These are phyloP conservation scores for Chalaropsis ovoidea DNA, from an alignment of 2,329 filamentous ascomycete genomes.

Conservation along the genomic window DNA sequence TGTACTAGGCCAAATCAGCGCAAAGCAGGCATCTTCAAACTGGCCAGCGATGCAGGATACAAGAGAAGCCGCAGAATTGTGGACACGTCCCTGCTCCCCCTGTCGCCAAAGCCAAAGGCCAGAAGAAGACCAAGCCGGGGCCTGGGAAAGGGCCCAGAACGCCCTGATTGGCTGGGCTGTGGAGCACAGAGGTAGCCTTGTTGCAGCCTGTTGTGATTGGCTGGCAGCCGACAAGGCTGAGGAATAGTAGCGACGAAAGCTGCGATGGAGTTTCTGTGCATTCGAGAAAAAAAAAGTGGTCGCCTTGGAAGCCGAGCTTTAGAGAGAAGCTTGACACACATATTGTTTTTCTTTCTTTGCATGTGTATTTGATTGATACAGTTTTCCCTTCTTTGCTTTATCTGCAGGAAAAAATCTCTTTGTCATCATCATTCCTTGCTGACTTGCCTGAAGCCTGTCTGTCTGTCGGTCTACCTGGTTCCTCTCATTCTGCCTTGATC, in stretches of 20 bases:
- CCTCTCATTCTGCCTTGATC: conserved; percentile 10
- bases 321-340: neutral
- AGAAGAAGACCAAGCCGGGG: too few relatives aligned
- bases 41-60: conserved; percentile 17
- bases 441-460: neutral
- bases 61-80: conserved; percentile 14
- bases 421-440: neutral
- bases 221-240: conserved; percentile 21
- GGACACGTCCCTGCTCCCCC: conserved; percentile 20
- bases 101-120: neutral
- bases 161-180: neutral
- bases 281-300: conserved; percentile 6
- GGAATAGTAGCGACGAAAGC: conserved; percentile 6
- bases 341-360: neutral
- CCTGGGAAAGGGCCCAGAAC: neutral
- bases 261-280: conserved; percentile 4
- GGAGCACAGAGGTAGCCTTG: conserved; percentile 12
- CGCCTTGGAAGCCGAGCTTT: neutral
- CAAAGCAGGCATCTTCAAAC: conserved; percentile 14
- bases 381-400: neutral
- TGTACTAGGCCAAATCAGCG: conserved; percentile 11
- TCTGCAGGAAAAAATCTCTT: neutral
- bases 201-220: conserved; percentile 12
- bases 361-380: neutral
- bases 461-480: neutral